Evolutionary conservation across 2,329 filamentous ascomycete species (phyloP).

Genomic region (Juglanconis oblonga): DNA sequence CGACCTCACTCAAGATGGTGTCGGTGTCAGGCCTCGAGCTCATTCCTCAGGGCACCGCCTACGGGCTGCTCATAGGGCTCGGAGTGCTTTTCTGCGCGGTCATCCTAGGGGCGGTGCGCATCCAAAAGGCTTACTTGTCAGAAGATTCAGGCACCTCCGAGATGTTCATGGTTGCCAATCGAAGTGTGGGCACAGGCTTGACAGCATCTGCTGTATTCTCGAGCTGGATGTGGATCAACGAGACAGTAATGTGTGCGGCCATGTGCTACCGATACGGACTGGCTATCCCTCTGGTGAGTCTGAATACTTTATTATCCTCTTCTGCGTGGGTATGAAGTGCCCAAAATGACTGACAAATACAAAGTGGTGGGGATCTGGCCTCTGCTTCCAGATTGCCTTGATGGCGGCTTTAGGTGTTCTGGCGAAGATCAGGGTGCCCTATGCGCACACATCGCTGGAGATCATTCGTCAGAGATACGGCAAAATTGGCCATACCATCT

Average conservation of each 20-base stretch:
- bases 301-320: neutral
- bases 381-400: constrained; percentile 43
- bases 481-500: constrained; percentile 36
- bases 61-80: constrained; percentile 47
- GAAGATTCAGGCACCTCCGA: constrained; percentile 43
- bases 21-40: constrained; percentile 5
- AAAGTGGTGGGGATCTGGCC: constrained; percentile 30
- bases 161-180: constrained; percentile 39
- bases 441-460: constrained; percentile 49
- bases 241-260: constrained; percentile 35
- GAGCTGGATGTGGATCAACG: constrained; percentile 42
- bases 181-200: constrained; percentile 28
- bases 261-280: constrained; percentile 30
- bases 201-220: constrained; percentile 31
- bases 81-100: constrained; percentile 44
- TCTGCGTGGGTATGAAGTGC: neutral
- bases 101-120: constrained; percentile 42
- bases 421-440: constrained; percentile 46
- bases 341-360: neutral
- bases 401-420: constrained; percentile 48
- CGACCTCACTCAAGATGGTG: neutral
- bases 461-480: constrained; percentile 48
- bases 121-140: constrained; percentile 40
- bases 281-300: constrained; percentile 22
- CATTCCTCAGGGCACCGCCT: constrained; percentile 33